A percentile compares a stretch with the other conserved stretches of the same genome.
These are phyloP conservation scores for Aureobasidium musti DNA, from an alignment of 2,329 filamentous ascomycete species.

Conservation along the genomic window DNA sequence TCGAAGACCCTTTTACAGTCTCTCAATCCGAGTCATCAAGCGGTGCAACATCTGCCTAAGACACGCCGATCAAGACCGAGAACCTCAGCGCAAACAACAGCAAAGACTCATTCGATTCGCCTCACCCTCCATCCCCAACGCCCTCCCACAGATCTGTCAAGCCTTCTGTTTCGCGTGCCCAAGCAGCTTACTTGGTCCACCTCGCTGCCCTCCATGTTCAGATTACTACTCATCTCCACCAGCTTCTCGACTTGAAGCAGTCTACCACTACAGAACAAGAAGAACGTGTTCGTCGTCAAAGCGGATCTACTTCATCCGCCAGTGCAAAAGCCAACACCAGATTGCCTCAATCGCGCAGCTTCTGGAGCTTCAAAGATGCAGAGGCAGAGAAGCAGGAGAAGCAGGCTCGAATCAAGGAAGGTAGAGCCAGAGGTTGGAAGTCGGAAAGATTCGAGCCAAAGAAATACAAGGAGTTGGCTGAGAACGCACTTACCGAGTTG, in stretches of 20 bases:
- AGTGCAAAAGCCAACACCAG: not conserved
- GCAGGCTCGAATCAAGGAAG: conserved; percentile 36
- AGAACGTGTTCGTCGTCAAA: conserved; percentile 21
- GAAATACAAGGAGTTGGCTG: conserved; percentile 37
- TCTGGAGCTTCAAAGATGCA: conserved; percentile 32
- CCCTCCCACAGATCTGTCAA: not conserved
- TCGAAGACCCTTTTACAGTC: conserved; percentile 5
- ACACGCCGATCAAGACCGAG: not conserved
- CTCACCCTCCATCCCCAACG: not conserved
- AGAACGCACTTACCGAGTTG: conserved; percentile 39
- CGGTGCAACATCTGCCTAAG: not conserved
- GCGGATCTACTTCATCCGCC: not conserved
- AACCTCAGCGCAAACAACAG: not conserved
- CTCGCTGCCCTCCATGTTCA: conserved; percentile 38
- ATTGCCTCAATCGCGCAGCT: conserved; percentile 32
- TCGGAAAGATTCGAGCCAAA: conserved; percentile 37
- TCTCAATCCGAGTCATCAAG: not conserved
- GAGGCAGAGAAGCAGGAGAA: conserved; percentile 36
- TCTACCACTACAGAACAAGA: conserved; percentile 32
- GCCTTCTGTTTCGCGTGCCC: conserved; percentile 29
- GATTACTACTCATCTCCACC: conserved; percentile 42
- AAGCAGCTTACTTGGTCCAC: conserved; percentile 30
- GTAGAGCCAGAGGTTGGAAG: conserved; percentile 37
- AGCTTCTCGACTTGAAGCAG: conserved; percentile 37
- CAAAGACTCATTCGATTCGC: not conserved